A percentile compares a stretch with the other conserved stretches of the same genome.
phyloP scores from a whole-genome alignment of 768 basidiomycete species.

The Boletus pseudo-olivaceus region DNA sequence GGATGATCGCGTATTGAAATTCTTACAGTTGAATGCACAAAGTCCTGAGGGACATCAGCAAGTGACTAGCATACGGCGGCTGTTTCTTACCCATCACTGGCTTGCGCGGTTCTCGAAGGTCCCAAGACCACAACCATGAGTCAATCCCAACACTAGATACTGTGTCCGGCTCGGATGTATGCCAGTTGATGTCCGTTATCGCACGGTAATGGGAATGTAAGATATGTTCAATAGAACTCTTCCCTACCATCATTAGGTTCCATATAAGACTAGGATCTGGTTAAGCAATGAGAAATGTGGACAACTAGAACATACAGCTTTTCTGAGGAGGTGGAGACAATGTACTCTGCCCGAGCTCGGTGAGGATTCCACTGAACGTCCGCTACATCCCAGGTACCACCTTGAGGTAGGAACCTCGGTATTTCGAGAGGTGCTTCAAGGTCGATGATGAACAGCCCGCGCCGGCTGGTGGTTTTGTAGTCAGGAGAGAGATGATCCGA shows the following conservation, averaged over 20 bases:
- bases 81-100: constrained; percentile 58
- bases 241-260: constrained; percentile 76
- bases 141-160: constrained; percentile 92
- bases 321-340: constrained; percentile 85
- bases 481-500: not conserved
- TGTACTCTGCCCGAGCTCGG: constrained; percentile 67
- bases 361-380: constrained; percentile 95
- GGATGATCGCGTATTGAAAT: not conserved
- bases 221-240: constrained; percentile 80
- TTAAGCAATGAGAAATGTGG: not conserved
- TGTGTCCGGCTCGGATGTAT: constrained; percentile 75
- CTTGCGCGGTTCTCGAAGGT: constrained; percentile 66
- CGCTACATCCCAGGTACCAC: constrained; percentile 93
- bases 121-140: constrained; percentile 95
- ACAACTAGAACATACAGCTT: constrained; percentile 60
- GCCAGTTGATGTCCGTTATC: constrained; percentile 99
- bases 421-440: constrained; percentile 81
- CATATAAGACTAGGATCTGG: constrained; percentile 68
- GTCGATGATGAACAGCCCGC: constrained; percentile 94
- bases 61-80: not conserved
- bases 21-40: constrained; percentile 53
- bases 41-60: constrained; percentile 38
- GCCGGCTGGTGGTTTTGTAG: constrained; percentile 44
- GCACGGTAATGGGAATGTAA: constrained; percentile 90
- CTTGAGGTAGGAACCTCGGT: constrained; percentile 93